Evolutionary conservation across 129 eudicot species (phyloP).

Genomic region (Glebionis coronaria): DNA sequence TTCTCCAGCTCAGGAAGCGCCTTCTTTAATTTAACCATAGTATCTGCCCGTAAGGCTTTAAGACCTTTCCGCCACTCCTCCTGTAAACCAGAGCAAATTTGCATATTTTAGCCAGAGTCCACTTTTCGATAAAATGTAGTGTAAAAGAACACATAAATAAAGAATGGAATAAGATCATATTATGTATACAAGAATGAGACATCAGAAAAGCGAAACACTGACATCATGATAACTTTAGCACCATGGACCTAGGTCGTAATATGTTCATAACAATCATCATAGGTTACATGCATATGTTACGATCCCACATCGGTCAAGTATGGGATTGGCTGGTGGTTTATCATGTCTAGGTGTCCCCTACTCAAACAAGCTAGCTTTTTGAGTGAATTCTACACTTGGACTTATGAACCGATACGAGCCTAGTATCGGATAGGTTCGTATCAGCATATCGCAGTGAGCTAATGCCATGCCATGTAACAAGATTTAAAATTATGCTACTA

Average conservation of each 20-base stretch:
- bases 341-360: no score
- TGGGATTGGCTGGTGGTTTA: no score
- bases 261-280: constrained; percentile 13
- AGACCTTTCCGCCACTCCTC: constrained; percentile 97
- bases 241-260: background rate
- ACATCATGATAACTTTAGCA: background rate
- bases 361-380: no score
- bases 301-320: no score
- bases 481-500: background rate
- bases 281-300: constrained; percentile 5
- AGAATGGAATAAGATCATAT: background rate
- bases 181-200: no score
- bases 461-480: constrained; percentile 2
- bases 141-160: background rate
- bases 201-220: background rate
- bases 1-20: constrained; percentile 79
- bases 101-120: background rate
- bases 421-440: no score
- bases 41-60: constrained; percentile 83
- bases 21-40: constrained; percentile 60
- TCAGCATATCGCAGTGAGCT: background rate
- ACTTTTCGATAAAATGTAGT: background rate
- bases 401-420: no score
- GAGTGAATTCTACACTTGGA: no score
- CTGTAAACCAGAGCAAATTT: constrained; percentile 31